Evolutionary conservation across 441 rosid species (phyloP).

Genomic region (Omphalea diandra): DNA sequence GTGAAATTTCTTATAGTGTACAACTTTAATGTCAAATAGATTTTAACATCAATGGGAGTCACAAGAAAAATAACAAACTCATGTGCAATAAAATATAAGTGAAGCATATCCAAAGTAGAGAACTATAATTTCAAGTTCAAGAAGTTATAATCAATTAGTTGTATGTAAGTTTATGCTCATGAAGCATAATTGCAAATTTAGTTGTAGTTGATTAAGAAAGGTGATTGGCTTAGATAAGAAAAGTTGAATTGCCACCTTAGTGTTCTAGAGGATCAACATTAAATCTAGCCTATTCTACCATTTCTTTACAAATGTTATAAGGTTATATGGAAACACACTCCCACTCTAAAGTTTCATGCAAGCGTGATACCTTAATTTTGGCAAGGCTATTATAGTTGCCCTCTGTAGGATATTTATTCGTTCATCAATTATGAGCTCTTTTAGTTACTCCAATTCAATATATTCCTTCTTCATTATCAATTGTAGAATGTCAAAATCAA

Average conservation of each 20-base stretch:
- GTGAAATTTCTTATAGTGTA: too few relatives aligned
- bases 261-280: background rate
- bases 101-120: too few relatives aligned
- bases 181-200: background rate
- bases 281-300: background rate
- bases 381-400: conserved; percentile 46
- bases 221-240: background rate
- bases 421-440: conserved; percentile 52
- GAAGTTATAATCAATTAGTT: conserved; percentile 2
- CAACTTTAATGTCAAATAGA: too few relatives aligned
- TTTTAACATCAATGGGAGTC: too few relatives aligned
- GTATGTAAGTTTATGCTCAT: background rate
- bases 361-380: conserved; percentile 57
- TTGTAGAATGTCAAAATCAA: conserved; percentile 63
- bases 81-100: background rate
- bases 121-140: background rate
- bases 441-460: conserved; percentile 48
- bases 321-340: too few relatives aligned
- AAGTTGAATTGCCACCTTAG: background rate
- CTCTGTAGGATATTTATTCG: conserved; percentile 50
- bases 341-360: conserved; percentile 33
- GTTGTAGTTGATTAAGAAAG: background rate
- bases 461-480: conserved; percentile 74
- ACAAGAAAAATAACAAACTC: too few relatives aligned
- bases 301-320: conserved; percentile 9